Evolutionary conservation across 2,329 filamentous ascomycete species (phyloP), one percentile per base, ranked within the genome.

Genomic region (Penicillium sp.): DNA sequence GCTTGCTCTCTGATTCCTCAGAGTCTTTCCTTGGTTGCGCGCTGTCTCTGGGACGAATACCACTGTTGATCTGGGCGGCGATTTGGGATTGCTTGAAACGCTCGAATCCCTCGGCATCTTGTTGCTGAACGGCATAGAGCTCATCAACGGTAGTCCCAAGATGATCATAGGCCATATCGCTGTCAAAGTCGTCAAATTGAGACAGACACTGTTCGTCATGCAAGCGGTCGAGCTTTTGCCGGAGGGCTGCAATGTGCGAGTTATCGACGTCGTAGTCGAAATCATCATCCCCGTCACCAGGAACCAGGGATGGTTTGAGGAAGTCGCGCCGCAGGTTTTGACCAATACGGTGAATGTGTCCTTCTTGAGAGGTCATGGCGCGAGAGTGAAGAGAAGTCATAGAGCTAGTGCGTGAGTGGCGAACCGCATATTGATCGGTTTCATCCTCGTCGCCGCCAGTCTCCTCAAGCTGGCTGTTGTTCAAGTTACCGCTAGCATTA

Each of bases 321-420:
- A 89, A 79, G 55, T 87, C 84, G 39, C 85, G 83, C 18, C 85
- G 83, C 41, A 89, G 76, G 59, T 82, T 80, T 64, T 89, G 85
- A 29, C 86, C 84, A 35, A 89, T 80, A 26, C 86, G 84, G 65
- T 88, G 86, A 61, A 89, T 81, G 30, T 83, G 83, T 30, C 86
- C 87, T 79, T 90, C 87, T 74, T 90, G 87, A 42, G 84, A 79
- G 0, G 81, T 81, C 56, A 87, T 81, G 19, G 83, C 84, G 47
- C 84, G 83, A 3, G 83, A 82, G 41, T 86, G 84, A 9, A 89
- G 78, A 2, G 83, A 86, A n/a, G 87, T 85, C 61, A 88, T 85
- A 1, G 84, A 87, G 61, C 81, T 82, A 58, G 83, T 80, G 29
- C 86, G 80, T 1, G 82, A 82, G 45, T 83, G 75, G 19, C 82